Conservation (phyloP, 1,284 basidiomycete genomes). For the Trametes sp. region DNA sequence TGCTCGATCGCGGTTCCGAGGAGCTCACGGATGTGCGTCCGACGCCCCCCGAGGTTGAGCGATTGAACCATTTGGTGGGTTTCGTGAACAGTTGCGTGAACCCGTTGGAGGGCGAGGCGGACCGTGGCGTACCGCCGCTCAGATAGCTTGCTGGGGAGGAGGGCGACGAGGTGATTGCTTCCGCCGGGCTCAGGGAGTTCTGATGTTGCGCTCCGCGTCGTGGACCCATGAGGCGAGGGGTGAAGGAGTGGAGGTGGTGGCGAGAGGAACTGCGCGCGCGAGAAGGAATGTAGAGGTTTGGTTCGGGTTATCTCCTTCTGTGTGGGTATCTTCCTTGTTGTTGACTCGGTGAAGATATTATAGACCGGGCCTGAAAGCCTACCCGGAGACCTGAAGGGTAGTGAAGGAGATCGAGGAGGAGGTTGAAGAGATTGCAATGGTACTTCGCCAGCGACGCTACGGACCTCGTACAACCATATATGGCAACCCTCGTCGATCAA, state of each 20-base stretch:
- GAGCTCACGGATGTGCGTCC: conserved; percentile 40
- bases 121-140: conserved; percentile 35
- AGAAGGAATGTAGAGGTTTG: conserved; percentile 22
- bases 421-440: conserved; percentile 8
- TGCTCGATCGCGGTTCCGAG: conserved; percentile 60
- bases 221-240: conserved; percentile 35
- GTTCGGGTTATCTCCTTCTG: background rate
- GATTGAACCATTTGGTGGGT: conserved; percentile 45
- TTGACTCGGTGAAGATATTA: background rate
- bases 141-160: conserved; percentile 38
- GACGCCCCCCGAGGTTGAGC: conserved; percentile 38
- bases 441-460: conserved; percentile 30
- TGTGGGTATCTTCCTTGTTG: conserved; percentile 21
- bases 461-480: conserved; percentile 30
- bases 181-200: conserved; percentile 42
- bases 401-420: background rate
- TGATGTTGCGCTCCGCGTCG: conserved; percentile 37
- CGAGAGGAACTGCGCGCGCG: conserved; percentile 12
- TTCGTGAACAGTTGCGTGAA: conserved; percentile 42
- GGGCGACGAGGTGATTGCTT: conserved; percentile 32
- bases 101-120: conserved; percentile 41
- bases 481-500: conserved; percentile 17
- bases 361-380: background rate
- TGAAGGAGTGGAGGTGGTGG: conserved; percentile 14
- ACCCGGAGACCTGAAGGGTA: background rate